These are phyloP conservation scores for Eucalyptus urophylla DNA, from an alignment of 345 rosid genomes.

Conservation along the genomic window DNA sequence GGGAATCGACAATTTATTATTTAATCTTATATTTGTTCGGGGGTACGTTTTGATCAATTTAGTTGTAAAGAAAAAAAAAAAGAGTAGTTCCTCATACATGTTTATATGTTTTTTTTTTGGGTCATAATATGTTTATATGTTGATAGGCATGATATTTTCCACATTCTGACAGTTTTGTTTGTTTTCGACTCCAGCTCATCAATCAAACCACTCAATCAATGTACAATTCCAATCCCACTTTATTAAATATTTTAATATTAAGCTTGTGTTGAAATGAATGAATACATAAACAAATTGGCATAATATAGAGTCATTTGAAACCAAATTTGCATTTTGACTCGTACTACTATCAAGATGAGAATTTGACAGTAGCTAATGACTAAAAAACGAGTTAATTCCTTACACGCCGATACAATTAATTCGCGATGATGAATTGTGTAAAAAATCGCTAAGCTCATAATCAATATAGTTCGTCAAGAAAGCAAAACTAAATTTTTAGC, in stretches of 20 bases:
- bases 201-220: background rate
- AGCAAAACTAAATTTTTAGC: background rate
- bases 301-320: accelerated
- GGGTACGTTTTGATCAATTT: background rate
- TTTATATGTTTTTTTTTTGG: no score
- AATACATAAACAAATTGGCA: accelerated
- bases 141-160: background rate
- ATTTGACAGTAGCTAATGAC: accelerated
- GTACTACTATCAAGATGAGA: background rate
- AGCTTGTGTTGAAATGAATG: accelerated
- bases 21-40: background rate
- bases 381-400: background rate
- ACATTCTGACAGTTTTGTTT: background rate
- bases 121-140: background rate
- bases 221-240: background rate
- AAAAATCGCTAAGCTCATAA: background rate
- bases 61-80: background rate
- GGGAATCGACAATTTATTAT: background rate
- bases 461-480: accelerated
- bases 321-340: accelerated
- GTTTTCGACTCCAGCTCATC: background rate
- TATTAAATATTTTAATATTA: accelerated
- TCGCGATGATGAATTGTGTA: accelerated
- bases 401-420: accelerated
- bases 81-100: background rate